Evolutionary conservation across 225 moss, liverwort and hornwort species (phyloP), one percentile per base, ranked within the genome.

Genomic region (Asterella californica): DNA sequence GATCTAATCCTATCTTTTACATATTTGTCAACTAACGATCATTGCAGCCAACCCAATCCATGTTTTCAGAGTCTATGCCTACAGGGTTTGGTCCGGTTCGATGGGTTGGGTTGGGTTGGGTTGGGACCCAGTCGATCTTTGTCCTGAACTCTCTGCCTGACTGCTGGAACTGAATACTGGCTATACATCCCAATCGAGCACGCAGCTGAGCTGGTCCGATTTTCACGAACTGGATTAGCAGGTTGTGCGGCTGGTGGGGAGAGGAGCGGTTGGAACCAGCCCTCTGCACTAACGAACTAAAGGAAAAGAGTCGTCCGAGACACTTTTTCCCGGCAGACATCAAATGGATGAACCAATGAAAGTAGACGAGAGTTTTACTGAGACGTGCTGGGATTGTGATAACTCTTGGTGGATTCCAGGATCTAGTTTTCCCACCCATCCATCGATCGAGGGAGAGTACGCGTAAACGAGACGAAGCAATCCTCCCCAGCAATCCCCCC

Each of bases 121-220:
- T 32, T 32, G 65, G 67, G 17, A 34, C 67, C 67, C 67, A 18
- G 67, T 34, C 67, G 36, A 67, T 71, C 47, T 71, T 71, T 71
- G 71, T 71, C 71, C n/a, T 71, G 24, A 22, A 24, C 36, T 45
- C n/a, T n/a, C n/a, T n/a, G n/a, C n/a, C n/a, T n/a, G n/a, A n/a
- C n/a, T n/a, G n/a, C n/a, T n/a, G n/a, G 64, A 30, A 67, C 67
- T 36, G 67, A 67, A 15, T 67, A 42, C 42, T 42, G 3, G 42
- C 3, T 42, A 15, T 17, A 34, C 67, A 67, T 34, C 14, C 52
- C 52, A 14, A 52, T 52, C 52, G 14, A n/a, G n/a, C n/a, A n/a
- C n/a, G n/a, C n/a, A n/a, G n/a, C n/a, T n/a, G 5, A 67, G 37
- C 67, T 67, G 18, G 17, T 52, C 52, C 52, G 2, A 17, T 12